Evolutionary conservation across 78 protist genomes (phyloP).

Genomic region (Bodo saltans): DNA sequence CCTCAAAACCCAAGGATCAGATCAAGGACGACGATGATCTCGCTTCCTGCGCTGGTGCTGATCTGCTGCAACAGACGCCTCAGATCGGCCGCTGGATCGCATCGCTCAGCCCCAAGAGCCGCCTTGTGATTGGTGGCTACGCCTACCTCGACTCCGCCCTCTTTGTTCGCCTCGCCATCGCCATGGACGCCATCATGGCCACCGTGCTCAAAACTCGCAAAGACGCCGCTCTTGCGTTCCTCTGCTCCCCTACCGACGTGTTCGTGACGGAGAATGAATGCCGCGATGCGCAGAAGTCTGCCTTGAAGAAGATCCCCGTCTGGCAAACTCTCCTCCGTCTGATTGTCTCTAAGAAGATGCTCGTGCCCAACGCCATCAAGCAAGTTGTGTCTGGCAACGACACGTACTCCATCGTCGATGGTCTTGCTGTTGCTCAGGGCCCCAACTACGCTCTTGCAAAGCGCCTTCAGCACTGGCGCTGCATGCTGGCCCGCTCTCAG

Average conservation of each 20-base stretch:
- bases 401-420: constrained; percentile 11
- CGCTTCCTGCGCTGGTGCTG: constrained; percentile 37
- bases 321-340: constrained; percentile 2
- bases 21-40: constrained; percentile 18
- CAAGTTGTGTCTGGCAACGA: constrained; percentile 17
- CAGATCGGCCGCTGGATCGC: constrained; percentile 46
- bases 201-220: not conserved
- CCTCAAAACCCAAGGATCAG: not conserved
- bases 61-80: constrained; percentile 41
- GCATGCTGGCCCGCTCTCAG: constrained; percentile 18
- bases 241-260: constrained; percentile 58
- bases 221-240: constrained; percentile 38
- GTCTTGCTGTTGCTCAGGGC: constrained; percentile 43
- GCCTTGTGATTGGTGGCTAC: constrained; percentile 38
- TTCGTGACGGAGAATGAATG: not conserved
- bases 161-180: constrained; percentile 43
- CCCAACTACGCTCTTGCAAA: constrained; percentile 71
- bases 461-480: constrained; percentile 69
- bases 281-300: not conserved
- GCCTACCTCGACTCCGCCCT: constrained; percentile 46
- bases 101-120: not conserved
- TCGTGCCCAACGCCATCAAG: not conserved
- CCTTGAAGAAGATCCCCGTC: constrained; percentile 5
- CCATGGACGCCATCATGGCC: constrained; percentile 47
- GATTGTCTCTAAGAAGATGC: not conserved